Base-by-base conservation (phyloP, 2,329 filamentous ascomycete genomes). In the Passalora sequoiae region DNA sequence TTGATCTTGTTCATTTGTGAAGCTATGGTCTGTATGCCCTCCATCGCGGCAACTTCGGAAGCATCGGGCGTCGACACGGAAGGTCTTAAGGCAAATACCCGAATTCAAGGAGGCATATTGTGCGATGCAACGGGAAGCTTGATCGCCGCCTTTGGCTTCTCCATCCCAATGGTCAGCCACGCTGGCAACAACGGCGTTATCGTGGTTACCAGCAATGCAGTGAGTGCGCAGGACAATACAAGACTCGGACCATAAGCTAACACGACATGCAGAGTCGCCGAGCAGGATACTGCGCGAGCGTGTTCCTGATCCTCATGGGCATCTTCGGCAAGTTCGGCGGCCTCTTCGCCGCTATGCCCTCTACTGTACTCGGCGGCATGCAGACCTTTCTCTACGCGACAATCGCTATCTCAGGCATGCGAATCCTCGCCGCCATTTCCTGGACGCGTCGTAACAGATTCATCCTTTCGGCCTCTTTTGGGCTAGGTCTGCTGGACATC, bases 381-480 rank as follows among this genome's bases (percentile, higher is more conserved):
- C 70, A 86, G 0, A 86, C 84, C 0, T 91, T 91, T 62, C 73
- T 91, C 16, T 91, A 89, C 68, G 75, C 74, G 47, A 76, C 83
- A 4, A 85, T 91, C 6, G 79, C 83, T 2, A 83, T 89, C 2
- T 84, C 81, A 0, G 86, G 86, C 49, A 77, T 89, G 47, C 75
- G 83, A 31, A 88, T 91, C 53, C 79, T 89, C 48, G 71, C 77
- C 3, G 76, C 77, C 12, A 77, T 84, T 1, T 72, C 77, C 0
- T 89, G 89, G 61, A 87, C 77, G 19, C 77, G 86, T 20, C 78
- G 86, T 43, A 89, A 84, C 57, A 76, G 86, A 20, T 91, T 91
- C 67, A 85, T 91, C 57, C 73, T 89, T 6, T 50, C 48, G 3
- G 50, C 48, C 9, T 44, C 50, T 6, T 40, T 53, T n/a, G 48